Evolutionary conservation across 2,329 filamentous ascomycete species (phyloP), one percentile per base, ranked within the genome.

Genomic region (Phialemoniopsis sp.): DNA sequence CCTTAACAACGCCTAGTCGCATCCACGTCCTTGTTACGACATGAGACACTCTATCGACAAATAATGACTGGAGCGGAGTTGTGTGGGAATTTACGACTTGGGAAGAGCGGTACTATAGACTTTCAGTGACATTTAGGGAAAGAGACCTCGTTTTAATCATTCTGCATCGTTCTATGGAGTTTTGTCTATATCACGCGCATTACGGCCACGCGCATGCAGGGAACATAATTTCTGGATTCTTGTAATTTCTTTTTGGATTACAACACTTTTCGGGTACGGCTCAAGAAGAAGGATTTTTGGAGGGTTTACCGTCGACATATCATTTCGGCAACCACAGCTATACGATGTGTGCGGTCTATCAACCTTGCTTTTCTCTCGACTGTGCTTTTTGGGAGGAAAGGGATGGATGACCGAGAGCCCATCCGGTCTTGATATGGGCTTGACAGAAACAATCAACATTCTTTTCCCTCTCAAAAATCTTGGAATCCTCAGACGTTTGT

Each of bases 171-270:
- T 54, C 57, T 53, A 54, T 58, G 57, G 59, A 58, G 54, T 61
- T 46, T 44, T 36, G 34, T 52, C 49, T 42, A 40, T 28, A 30
- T 13, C 13, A 16, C 26, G 40, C 40, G 41, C 40, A 50, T 53
- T 41, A 55, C 46, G 53, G 47, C 54, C 49, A 57, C 44, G 45
- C 45, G 41, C 32, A 40, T 48, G 56, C 57, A 49, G 56, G 55
- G 54, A 55, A 53, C 54, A 53, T 52, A 34, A 18, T 33, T 44
- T 36, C 31, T 35, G 44, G 33, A 34, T 66, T 66, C 58, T 66
- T 68, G 63, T 68, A 66, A 56, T 60, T 62, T 60, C 54, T 63
- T 62, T 55, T 62, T 39, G 21, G 21, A 26, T 26, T 26, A 26
- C 21, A 26, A 26, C 53, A 57, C 50, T 46, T 53, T 29, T 29